Conservation (phyloP, 139 green algal genomes). For the Zygnema circumcarinatum region DNA sequence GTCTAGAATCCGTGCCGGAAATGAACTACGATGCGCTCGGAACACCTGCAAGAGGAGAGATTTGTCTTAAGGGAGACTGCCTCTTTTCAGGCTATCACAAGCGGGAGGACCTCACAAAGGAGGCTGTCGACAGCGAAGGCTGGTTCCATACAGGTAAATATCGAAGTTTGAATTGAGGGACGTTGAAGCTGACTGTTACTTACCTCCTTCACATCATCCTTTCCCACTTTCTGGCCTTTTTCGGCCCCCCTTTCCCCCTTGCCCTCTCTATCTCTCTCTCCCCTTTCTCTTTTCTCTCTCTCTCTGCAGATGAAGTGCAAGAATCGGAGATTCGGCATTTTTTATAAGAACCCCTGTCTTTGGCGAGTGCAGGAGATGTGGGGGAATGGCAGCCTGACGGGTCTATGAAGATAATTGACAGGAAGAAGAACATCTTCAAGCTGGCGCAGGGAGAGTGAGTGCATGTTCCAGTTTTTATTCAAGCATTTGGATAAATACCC, state of each 20-base stretch:
- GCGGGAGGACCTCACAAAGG: slow-evolving; percentile 74
- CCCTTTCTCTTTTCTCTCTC: too few species aligned
- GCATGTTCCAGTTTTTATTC: too few species aligned
- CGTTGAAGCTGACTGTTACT: neutral
- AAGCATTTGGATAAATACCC: too few species aligned
- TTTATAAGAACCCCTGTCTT: too few species aligned
- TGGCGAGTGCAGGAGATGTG: slow-evolving; percentile 77
- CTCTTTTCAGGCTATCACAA: slow-evolving; percentile 97
- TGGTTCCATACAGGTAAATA: slow-evolving; percentile 92
- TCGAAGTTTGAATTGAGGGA: neutral
- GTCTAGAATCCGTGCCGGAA: slow-evolving; percentile 91
- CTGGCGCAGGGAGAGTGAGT: slow-evolving; percentile 92
- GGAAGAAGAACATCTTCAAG: slow-evolving; percentile 99
- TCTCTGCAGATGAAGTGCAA: too few species aligned
- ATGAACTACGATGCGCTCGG: slow-evolving; percentile 92
- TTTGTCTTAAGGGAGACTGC: slow-evolving; percentile 80
- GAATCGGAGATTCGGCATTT: too few species aligned
- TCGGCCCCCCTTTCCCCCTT: neutral
- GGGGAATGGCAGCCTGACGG: slow-evolving; percentile 77
- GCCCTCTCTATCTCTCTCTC: neutral
- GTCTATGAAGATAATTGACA: slow-evolving; percentile 90
- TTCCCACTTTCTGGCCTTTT: neutral
- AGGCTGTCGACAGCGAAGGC: slow-evolving; percentile 92
- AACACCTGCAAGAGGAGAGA: slow-evolving; percentile 80
- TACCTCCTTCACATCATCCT: neutral